Conservation (phyloP, 169 alveolate genomes). For the Babesia gibsoni region DNA sequence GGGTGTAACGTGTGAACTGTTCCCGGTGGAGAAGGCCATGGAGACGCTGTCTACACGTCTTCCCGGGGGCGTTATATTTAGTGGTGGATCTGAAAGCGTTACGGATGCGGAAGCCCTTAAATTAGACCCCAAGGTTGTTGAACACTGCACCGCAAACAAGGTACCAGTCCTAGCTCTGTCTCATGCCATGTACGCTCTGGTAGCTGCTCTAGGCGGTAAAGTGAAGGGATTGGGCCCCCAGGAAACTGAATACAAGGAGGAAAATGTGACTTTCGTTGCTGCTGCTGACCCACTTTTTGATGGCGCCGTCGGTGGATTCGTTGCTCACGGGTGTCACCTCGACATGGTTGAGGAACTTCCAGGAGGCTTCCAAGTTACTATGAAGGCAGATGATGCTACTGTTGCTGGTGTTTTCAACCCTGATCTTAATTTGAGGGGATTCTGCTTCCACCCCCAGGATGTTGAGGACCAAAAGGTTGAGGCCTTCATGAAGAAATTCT, state of each 20-base stretch:
- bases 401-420: constrained; percentile 56
- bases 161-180: constrained; percentile 72
- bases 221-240: constrained; percentile 51
- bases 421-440: constrained; percentile 49
- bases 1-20: constrained; percentile 68
- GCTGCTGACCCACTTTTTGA: constrained; percentile 45
- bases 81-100: constrained; percentile 73
- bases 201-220: constrained; percentile 62
- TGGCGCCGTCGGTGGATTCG: constrained; percentile 30
- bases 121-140: constrained; percentile 53
- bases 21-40: constrained; percentile 54
- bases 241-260: constrained; percentile 58
- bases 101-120: constrained; percentile 57
- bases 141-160: constrained; percentile 39
- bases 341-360: constrained; percentile 64
- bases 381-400: constrained; percentile 44
- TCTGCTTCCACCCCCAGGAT: constrained; percentile 75
- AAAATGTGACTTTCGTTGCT: constrained; percentile 12
- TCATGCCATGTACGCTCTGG: constrained; percentile 70
- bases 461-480: constrained; percentile 64
- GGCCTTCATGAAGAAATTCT: constrained; percentile 63
- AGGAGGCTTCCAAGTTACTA: constrained; percentile 60
- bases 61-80: constrained; percentile 70
- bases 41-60: constrained; percentile 39
- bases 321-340: constrained; percentile 63